phyloP scores from a whole-genome alignment of 805 yeast genomes.

The Candida xyloterini region DNA sequence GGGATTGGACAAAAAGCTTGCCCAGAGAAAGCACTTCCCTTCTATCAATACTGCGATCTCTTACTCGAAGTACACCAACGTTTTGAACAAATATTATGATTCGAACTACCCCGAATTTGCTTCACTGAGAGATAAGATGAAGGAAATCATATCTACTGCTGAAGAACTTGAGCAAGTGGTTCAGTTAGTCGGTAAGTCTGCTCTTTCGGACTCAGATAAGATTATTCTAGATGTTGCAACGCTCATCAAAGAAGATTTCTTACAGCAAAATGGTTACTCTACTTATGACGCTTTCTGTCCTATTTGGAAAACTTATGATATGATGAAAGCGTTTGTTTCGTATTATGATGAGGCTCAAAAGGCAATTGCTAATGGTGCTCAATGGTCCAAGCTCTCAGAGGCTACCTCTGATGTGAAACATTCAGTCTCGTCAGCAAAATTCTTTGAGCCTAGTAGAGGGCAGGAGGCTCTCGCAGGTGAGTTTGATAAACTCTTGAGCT shows the following conservation, averaged over 20 bases:
- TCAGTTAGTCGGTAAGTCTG: constrained; percentile 98
- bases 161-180: constrained; percentile 99
- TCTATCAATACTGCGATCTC: constrained; percentile 95
- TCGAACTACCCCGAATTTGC: constrained; percentile 89
- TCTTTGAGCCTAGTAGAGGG: constrained; percentile 93
- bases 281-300: constrained; percentile 99
- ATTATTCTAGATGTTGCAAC: constrained; percentile 91
- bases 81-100: constrained; percentile 82
- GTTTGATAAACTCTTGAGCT: constrained; percentile 70
- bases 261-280: constrained; percentile 99
- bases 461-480: constrained; percentile 71
- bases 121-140: constrained; percentile 81
- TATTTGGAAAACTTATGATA: constrained; percentile 96
- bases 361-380: constrained; percentile 89
- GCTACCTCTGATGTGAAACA: constrained; percentile 90
- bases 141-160: constrained; percentile 92
- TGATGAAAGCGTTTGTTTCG: constrained; percentile 93
- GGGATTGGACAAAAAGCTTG: constrained; percentile 99
- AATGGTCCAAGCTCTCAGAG: constrained; percentile 90
- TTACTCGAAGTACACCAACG: constrained; percentile 92
- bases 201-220: constrained; percentile 94
- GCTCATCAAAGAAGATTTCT: constrained; percentile 94
- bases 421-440: constrained; percentile 90
- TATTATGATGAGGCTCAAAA: constrained; percentile 97
- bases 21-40: constrained; percentile 99